phyloP scores from a whole-genome alignment of 1,139 yeast species.

The Saccharomycopsis crataegensis region DNA sequence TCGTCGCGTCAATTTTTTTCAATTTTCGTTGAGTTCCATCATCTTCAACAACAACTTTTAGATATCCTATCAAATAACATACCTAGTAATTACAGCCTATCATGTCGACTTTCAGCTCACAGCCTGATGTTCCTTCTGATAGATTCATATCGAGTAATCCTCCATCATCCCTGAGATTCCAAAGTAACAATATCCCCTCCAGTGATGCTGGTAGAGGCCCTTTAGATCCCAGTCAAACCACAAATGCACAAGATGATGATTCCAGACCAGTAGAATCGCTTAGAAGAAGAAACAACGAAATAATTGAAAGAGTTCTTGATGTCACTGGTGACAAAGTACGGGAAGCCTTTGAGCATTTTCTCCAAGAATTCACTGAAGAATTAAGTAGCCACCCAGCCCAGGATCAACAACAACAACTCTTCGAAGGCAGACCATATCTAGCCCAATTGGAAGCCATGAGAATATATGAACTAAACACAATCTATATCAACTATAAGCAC shows the following conservation, averaged over 20 bases:
- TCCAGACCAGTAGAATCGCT: conserved; percentile 14
- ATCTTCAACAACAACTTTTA: no score
- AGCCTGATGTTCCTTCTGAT: conserved; percentile 18
- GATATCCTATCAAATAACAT: no score
- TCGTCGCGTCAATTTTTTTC: no score
- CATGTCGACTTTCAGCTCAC: conserved; percentile 17
- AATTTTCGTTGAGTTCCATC: no score
- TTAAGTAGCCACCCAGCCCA: conserved; percentile 28
- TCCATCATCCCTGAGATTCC: conserved; percentile 16
- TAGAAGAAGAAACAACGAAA: conserved; percentile 38
- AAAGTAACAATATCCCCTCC: conserved; percentile 9
- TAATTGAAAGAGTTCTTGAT: conserved; percentile 83
- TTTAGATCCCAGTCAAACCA: neutral
- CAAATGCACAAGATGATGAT: conserved; percentile 7
- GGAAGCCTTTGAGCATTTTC: conserved; percentile 80
- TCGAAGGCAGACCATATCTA: conserved; percentile 57
- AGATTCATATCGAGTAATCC: conserved; percentile 11
- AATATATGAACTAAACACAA: conserved; percentile 64
- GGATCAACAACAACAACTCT: conserved; percentile 31
- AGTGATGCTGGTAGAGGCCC: conserved; percentile 10
- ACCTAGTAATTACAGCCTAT: no score
- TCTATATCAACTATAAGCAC: conserved; percentile 83
- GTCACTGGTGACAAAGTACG: conserved; percentile 90
- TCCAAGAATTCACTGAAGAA: conserved; percentile 53
- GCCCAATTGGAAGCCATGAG: conserved; percentile 80